These are phyloP conservation scores for Akebia trifoliata DNA, from an alignment of 164 flowering plant species.

Conservation along the genomic window DNA sequence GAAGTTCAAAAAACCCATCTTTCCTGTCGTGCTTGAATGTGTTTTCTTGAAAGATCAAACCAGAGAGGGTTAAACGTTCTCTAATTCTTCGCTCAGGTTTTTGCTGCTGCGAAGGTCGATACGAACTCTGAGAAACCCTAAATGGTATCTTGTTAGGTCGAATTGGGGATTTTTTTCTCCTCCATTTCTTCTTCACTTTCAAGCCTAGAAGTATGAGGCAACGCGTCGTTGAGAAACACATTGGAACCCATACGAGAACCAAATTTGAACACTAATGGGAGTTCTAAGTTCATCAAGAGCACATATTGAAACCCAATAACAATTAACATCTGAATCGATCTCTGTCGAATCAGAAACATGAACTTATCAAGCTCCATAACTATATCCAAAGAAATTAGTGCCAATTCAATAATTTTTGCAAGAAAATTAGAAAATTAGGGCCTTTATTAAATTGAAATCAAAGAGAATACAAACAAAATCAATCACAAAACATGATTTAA, in stretches of 20 bases:
- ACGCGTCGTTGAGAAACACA: constrained; percentile 9
- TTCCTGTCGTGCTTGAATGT: constrained; percentile 14
- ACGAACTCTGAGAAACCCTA: constrained; percentile 16
- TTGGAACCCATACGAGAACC: constrained; percentile 24
- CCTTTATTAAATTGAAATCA: too few relatives aligned
- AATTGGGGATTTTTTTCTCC: constrained; percentile 25
- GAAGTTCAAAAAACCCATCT: constrained; percentile 15
- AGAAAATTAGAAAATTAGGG: too few relatives aligned
- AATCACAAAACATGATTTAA: too few relatives aligned
- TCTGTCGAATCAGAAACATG: constrained; percentile 28
- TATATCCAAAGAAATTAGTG: too few relatives aligned
- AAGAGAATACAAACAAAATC: too few relatives aligned
- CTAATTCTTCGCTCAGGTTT: constrained; percentile 21
- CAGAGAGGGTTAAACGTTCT: constrained; percentile 33
- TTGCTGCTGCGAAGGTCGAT: constrained; percentile 11
- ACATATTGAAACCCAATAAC: constrained; percentile 35
- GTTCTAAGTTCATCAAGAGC: constrained; percentile 47
- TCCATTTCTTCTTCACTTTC: constrained; percentile 28
- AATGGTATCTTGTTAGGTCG: constrained; percentile 23
- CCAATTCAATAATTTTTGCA: too few relatives aligned
- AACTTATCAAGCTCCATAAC: constrained; percentile 32
- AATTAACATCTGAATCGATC: constrained; percentile 39
- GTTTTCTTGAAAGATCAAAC: constrained; percentile 31
- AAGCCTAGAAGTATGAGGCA: constrained; percentile 18
- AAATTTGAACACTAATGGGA: constrained; percentile 43